These are phyloP conservation scores for Phytophthora fragariaefolia DNA, from an alignment of 352 stramenopile species.

Conservation along the genomic window DNA sequence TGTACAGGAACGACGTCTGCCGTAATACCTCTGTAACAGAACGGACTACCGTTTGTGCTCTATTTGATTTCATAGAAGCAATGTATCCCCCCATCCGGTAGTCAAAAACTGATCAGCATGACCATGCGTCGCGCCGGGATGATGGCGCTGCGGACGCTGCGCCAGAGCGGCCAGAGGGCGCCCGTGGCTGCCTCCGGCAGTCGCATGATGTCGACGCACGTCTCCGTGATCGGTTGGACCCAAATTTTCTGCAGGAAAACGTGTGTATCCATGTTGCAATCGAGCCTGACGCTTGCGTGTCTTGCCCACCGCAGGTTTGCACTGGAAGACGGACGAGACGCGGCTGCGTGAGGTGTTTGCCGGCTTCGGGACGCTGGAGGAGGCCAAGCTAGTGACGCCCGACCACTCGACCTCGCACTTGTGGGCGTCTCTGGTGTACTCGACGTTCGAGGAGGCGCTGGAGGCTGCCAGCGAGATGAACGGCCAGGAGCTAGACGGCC, in stretches of 20 bases:
- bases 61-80: not conserved
- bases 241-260: not conserved
- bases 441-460: conserved; percentile 74
- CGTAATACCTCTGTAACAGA: conserved; percentile 4
- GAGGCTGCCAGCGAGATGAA: conserved; percentile 81
- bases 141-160: conserved; percentile 24
- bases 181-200: not conserved
- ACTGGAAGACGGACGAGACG: conserved; percentile 86
- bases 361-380: conserved; percentile 59
- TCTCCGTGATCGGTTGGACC: conserved; percentile 60
- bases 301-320: conserved; percentile 51
- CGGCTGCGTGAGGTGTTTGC: conserved; percentile 66
- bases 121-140: conserved; percentile 19
- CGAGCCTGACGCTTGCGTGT: conserved; percentile 2
- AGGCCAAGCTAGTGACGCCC: conserved; percentile 61
- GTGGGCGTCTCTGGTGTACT: conserved; percentile 69
- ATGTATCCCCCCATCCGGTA: not conserved
- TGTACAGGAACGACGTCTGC: conserved; percentile 2
- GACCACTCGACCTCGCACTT: conserved; percentile 69
- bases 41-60: conserved; percentile 1
- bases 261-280: conserved; percentile 17
- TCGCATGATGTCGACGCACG: conserved; percentile 52
- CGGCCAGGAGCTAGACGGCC: conserved; percentile 80
- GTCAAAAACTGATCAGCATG: conserved; percentile 13
- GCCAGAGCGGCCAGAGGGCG: conserved; percentile 7